phyloP scores from a whole-genome alignment of 345 rosid genomes.

The Kernera saxatilis region DNA sequence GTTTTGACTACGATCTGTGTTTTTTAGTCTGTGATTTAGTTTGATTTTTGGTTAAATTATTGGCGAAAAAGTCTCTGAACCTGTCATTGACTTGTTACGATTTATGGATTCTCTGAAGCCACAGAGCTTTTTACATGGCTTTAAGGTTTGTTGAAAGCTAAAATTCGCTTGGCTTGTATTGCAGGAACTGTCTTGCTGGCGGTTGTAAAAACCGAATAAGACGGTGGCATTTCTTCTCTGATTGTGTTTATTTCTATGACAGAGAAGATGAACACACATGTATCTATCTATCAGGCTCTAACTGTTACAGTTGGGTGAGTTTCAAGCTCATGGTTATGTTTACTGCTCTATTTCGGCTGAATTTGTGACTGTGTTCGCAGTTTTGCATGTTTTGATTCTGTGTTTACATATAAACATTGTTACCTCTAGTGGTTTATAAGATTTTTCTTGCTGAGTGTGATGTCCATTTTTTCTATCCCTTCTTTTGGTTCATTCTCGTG shows the following conservation, averaged over 20 bases:
- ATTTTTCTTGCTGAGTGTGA: background rate
- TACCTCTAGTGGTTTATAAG: background rate
- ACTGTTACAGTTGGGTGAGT: conserved; percentile 23
- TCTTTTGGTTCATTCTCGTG: background rate
- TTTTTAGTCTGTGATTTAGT: background rate
- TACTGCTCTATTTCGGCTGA: background rate
- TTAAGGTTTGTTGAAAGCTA: background rate
- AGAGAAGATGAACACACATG: conserved; percentile 17
- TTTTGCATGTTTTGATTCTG: background rate
- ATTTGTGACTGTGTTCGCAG: background rate
- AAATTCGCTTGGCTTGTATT: background rate
- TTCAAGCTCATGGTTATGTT: background rate
- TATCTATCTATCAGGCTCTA: conserved; percentile 23
- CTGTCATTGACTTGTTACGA: conserved; percentile 6
- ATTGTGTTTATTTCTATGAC: conserved; percentile 15
- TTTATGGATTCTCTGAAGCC: background rate
- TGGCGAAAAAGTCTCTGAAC: background rate
- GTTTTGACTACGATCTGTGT: conserved; percentile 8
- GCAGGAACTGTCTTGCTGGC: conserved; percentile 18
- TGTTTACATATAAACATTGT: background rate
- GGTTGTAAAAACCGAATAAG: conserved; percentile 1
- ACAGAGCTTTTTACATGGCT: background rate
- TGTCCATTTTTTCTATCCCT: background rate
- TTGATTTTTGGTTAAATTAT: background rate
- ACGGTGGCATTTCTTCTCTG: conserved; percentile 22